Base-by-base conservation (phyloP, 2,329 filamentous ascomycete genomes). In the Neonectria magnoliae region DNA sequence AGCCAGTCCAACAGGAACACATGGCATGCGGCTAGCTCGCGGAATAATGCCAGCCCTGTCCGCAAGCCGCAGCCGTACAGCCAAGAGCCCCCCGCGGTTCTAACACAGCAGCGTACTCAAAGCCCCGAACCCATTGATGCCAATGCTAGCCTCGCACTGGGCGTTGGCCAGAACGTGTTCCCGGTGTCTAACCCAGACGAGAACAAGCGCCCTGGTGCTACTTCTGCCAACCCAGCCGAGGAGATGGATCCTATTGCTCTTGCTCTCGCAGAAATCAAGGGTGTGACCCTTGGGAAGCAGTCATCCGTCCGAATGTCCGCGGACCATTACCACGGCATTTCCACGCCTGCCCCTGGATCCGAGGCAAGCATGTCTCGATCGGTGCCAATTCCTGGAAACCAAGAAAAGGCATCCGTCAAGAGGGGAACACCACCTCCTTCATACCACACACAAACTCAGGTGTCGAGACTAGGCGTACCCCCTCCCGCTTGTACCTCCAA, bases 151-250 rank as follows among this genome's bases (percentile, higher is more conserved):
- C 90, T 98, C 73, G 95, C 97, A 66, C 85, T 99, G 29, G 98
- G 98, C 73, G 88, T 99, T 59, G 96, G 96, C 8, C 93, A 97
- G 73, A 99, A 99, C 73, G 93, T 99, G 11, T 97, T 99, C 74
- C 90, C 97, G 61, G 95, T 99, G 10, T 91, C 92, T 13, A 91
- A 91, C 9, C 91, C 93, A 0, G 92, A 95, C 64, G 86, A 85
- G 68, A 85, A 85, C 67, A 74, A 76, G 20, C 69, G 72, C 31
- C 68, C 69, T 20, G 73, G 72, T 8, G 69, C 71, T 18, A 51
- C 64, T 62, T 79, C 76, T 33, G 78, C 74, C 52, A 76, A 76
- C 70, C 83, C 76, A 60, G 77, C 80, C 36, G 90, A 92, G 29
- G 91, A 93, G 25, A 80, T 86, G 16, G 96, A 99, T 74, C 96